Conservation (phyloP, 495 filamentous ascomycete species). For the Tricharina praecox region DNA sequence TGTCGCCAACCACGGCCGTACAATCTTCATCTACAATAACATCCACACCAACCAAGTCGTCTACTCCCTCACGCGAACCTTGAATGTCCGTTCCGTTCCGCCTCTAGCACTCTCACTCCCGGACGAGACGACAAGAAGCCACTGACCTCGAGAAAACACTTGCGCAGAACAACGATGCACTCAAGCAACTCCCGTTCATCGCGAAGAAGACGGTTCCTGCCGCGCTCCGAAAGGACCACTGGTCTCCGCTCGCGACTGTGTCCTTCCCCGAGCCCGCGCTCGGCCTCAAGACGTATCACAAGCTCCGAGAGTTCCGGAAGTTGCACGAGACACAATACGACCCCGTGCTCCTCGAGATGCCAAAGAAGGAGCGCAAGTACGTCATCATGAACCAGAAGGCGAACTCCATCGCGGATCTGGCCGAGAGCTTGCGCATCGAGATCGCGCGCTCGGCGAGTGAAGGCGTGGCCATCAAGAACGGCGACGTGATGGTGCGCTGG, state of each 20-base stretch:
- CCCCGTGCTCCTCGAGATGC: conserved; percentile 20
- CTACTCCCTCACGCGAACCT: conserved; percentile 52
- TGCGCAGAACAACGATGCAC: conserved; percentile 44
- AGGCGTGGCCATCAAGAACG: conserved; percentile 8
- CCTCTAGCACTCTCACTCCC: background rate
- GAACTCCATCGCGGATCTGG: conserved; percentile 75
- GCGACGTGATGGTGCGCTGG: conserved; percentile 50
- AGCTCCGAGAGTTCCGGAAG: conserved; percentile 64
- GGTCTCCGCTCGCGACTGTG: conserved; percentile 64
- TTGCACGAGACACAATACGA: conserved; percentile 50
- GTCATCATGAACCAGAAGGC: conserved; percentile 73
- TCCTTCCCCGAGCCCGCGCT: conserved; percentile 43
- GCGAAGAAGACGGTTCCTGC: conserved; percentile 78
- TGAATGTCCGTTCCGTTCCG: conserved; percentile 43
- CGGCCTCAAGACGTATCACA: conserved; percentile 58
- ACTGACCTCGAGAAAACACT: conserved; percentile 1
- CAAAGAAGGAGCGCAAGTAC: conserved; percentile 40
- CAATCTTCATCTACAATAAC: conserved; percentile 74
- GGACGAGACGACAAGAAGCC: background rate
- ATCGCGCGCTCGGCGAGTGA: conserved; percentile 26
- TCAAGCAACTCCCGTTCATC: conserved; percentile 66
- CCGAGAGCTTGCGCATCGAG: conserved; percentile 49
- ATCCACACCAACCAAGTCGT: conserved; percentile 65
- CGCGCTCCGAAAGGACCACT: conserved; percentile 74
- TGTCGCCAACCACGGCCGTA: conserved; percentile 35